Conservation (phyloP, 768 basidiomycete genomes). For the Pisolithus tinctorius region DNA sequence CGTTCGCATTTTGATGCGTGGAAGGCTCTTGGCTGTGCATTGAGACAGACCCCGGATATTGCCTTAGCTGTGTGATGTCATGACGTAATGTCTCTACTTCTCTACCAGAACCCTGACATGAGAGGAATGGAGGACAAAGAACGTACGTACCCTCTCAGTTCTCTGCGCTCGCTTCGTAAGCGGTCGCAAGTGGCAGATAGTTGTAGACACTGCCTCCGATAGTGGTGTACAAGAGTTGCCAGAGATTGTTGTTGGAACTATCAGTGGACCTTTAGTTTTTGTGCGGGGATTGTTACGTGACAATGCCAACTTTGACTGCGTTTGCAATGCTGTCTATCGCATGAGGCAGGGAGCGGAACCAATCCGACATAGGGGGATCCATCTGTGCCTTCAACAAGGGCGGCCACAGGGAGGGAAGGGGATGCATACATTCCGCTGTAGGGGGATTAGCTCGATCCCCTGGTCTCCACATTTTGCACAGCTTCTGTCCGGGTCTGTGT, state of each 20-base stretch:
- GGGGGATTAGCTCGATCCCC: conserved; percentile 60
- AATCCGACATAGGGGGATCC: conserved; percentile 74
- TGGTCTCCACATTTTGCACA: conserved; percentile 63
- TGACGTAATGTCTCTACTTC: conserved; percentile 39
- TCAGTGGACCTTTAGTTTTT: not conserved
- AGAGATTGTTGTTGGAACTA: conserved; percentile 80
- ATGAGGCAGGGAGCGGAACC: conserved; percentile 64
- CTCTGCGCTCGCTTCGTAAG: conserved; percentile 33
- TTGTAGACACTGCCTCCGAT: conserved; percentile 51
- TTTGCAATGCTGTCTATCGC: conserved; percentile 59
- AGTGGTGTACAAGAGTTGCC: conserved; percentile 58
- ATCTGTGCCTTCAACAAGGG: conserved; percentile 39
- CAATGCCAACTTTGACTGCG: conserved; percentile 51
- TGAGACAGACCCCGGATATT: conserved; percentile 21
- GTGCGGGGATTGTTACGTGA: not conserved
- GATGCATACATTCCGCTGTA: conserved; percentile 61
- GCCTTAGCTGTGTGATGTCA: conserved; percentile 46
- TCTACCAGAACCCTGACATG: conserved; percentile 28
- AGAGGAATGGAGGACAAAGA: conserved; percentile 1
- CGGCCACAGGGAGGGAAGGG: not conserved
- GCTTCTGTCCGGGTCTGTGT: conserved; percentile 61
- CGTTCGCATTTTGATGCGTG: conserved; percentile 43
- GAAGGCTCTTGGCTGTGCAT: conserved; percentile 29
- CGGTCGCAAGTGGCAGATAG: conserved; percentile 27
- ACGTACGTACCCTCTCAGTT: conserved; percentile 46